Evolutionary conservation across 768 basidiomycete genomes (phyloP).

Genomic region (Gautieria morchelliformis): DNA sequence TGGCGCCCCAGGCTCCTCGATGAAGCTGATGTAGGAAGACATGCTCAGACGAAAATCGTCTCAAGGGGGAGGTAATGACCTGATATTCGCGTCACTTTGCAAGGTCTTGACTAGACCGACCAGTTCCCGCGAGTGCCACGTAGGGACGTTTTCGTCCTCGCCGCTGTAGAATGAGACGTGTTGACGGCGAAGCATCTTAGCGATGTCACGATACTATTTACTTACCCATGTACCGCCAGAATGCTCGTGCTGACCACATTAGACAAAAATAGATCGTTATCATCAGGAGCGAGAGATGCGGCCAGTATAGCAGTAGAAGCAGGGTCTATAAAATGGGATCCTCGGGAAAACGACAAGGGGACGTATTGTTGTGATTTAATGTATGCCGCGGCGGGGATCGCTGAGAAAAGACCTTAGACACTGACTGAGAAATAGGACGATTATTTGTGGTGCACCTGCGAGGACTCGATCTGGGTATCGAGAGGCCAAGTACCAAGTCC

Average conservation of each 20-base stretch:
- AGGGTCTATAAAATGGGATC: constrained; percentile 73
- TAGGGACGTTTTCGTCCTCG: constrained; percentile 78
- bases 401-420: constrained; percentile 23
- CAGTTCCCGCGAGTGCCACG: constrained; percentile 71
- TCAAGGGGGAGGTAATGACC: constrained; percentile 27
- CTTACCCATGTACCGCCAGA: constrained; percentile 72
- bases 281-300: constrained; percentile 67
- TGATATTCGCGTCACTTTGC: constrained; percentile 41
- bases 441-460: constrained; percentile 34
- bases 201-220: neutral
- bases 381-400: constrained; percentile 72
- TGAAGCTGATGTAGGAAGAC: constrained; percentile 29
- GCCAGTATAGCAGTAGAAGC: constrained; percentile 61
- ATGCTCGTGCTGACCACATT: constrained; percentile 65
- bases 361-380: constrained; percentile 85
- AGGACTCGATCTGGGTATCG: constrained; percentile 69
- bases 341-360: constrained; percentile 60
- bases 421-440: neutral
- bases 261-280: constrained; percentile 78
- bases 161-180: constrained; percentile 34
- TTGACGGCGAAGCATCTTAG: neutral
- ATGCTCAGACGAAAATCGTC: constrained; percentile 4
- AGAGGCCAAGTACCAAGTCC: constrained; percentile 70
- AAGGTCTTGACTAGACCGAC: constrained; percentile 50
- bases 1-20: constrained; percentile 49